Percentiles rank a stretch among this genome's conserved stretches.
Conservation (phyloP, 2,329 filamentous ascomycete genomes). For the Stenocarpella maydis region DNA sequence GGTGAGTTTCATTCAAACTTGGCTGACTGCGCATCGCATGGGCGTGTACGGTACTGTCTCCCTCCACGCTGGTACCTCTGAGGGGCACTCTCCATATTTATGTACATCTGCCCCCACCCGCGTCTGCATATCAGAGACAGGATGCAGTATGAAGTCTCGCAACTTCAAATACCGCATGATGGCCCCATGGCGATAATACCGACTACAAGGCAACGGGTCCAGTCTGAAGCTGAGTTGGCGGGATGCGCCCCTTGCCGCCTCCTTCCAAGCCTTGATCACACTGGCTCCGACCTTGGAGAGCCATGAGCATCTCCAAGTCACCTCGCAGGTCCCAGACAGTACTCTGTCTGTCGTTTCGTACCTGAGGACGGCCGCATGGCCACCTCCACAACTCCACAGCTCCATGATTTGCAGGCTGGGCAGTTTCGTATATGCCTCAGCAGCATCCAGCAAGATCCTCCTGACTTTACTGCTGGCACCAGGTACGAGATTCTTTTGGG, state of each 20-base stretch:
- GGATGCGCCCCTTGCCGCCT: not conserved
- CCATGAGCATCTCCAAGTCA: conserved; percentile 6
- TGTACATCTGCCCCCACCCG: not conserved
- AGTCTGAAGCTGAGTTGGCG: conserved; percentile 1
- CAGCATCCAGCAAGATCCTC: not conserved
- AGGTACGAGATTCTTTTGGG: not conserved
- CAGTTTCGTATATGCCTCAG: not conserved
- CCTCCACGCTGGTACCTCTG: not conserved
- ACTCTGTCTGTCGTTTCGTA: not conserved
- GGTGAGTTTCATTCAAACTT: not conserved
- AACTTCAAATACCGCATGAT: conserved; percentile 1
- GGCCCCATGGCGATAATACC: too few relatives aligned
- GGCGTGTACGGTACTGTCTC: not conserved
- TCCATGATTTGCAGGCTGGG: conserved; percentile 25
- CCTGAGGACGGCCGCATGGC: not conserved
- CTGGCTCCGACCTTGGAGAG: not conserved
- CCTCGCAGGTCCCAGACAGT: not conserved
- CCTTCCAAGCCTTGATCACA: not conserved
- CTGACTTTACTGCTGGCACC: not conserved
- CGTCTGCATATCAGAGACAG: not conserved
- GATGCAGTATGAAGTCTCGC: not conserved
- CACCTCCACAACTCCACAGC: conserved; percentile 16
- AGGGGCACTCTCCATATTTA: not conserved
- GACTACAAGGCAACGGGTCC: conserved; percentile 11
- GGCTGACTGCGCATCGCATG: not conserved